Evolutionary conservation across 139 green algal species (phyloP), one percentile per base, ranked within the genome.

Genomic region (Ettlia oleoabundans): DNA sequence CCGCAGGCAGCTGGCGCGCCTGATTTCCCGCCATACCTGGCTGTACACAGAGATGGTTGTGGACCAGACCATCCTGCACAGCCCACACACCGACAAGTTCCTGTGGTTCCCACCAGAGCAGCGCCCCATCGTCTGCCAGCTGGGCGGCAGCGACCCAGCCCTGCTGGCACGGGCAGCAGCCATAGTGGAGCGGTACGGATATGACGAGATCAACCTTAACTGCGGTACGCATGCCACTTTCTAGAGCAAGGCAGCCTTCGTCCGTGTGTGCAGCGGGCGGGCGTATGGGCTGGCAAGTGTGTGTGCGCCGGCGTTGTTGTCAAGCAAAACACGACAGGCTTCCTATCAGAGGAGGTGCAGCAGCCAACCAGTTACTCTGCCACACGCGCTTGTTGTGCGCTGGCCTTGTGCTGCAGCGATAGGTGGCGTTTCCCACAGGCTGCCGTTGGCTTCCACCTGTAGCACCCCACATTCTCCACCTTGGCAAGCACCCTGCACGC

Each of bases 141-240:
- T 98, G 63, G 95, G 95, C 2, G 95, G 95, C 73, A 94, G 86
- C 67, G 90, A 98, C 80, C 95, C 95, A 0, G 81, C 70, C 15
- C 86, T 78, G 1, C 89, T 98, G 22, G 88, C 86, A 22, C 81
- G 87, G 40, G 95, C 95, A 2, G 85, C 92, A 15, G 40, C 65
- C 1, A 89, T 94, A 1, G 91, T 92, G 43, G 87, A 88, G 2
- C 32, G 35, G 8, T 96, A 96, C 55, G 92, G 88, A 26, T 98
- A 98, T 62, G 94, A 97, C 61, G 94, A 97, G 79, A 96, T 98
- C 85, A 98, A 98, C 88, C 85, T 98, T 21, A 98, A 98, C 82
- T 98, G 95, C 76, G 95, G 95, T 67, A 55, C 22, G 67, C 33
- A 24, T 18, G 24, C n/a, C n/a, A n/a, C n/a, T n/a, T n/a, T n/a